These are phyloP conservation scores for Phyllosticta citribraziliensis DNA, from an alignment of 2,329 filamentous ascomycete genomes.

Conservation along the genomic window DNA sequence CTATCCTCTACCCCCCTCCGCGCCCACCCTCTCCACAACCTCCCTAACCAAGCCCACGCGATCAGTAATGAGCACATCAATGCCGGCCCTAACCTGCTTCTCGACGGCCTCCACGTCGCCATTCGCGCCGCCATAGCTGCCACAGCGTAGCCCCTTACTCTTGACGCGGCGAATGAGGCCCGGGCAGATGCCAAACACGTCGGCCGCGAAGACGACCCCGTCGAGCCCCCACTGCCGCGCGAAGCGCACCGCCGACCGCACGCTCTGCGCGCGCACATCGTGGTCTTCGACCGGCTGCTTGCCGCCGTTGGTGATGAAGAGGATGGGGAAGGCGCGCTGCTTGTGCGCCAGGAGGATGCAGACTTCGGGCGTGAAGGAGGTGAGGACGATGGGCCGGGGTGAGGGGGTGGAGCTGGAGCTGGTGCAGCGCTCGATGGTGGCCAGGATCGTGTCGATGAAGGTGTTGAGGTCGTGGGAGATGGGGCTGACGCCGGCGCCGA, in stretches of 20 bases:
- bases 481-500: conserved; percentile 93
- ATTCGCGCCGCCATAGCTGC: conserved; percentile 82
- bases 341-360: conserved; percentile 92
- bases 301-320: conserved; percentile 89
- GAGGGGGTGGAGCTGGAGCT: conserved; percentile 25
- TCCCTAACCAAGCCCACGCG: conserved; percentile 45
- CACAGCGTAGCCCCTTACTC: conserved; percentile 84
- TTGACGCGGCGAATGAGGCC: conserved; percentile 86
- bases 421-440: conserved; percentile 79
- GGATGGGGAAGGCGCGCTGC: conserved; percentile 88
- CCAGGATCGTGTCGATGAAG: conserved; percentile 88
- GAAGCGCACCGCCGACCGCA: conserved; percentile 93
- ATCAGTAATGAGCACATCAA: conserved; percentile 96
- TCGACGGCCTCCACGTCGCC: conserved; percentile 80
- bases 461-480: conserved; percentile 93
- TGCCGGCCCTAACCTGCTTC: conserved; percentile 91
- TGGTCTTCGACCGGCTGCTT: conserved; percentile 57
- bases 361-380: conserved; percentile 93
- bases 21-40: background rate
- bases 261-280: conserved; percentile 78
- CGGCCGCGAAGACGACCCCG: conserved; percentile 81
- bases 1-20: background rate
- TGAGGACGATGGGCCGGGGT: conserved; percentile 83
- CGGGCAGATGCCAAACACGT: conserved; percentile 81
- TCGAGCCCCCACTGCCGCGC: conserved; percentile 90